Base-by-base conservation (phyloP, 208 protist species). In the Wallacemonas sp. region DNA sequence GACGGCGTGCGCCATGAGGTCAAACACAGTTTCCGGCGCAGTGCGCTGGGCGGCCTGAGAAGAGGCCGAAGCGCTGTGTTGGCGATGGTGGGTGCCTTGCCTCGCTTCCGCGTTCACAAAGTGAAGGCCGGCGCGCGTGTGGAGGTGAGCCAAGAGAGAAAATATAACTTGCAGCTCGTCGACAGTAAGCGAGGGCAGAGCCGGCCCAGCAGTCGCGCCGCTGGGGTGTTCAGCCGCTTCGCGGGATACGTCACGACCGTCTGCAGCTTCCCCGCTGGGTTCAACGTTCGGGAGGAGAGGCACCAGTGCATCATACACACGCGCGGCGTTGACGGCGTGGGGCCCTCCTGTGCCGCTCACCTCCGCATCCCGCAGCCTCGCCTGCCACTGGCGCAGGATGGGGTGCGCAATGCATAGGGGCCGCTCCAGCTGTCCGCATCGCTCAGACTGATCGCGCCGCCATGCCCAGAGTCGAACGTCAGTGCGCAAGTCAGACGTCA, bases 41-140 rank as follows among this genome's bases (percentile, higher is more conserved):
- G 5, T 22, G 45, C 26, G 22, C n/a, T n/a, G n/a, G n/a, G n/a
- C n/a, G n/a, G n/a, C n/a, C n/a, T n/a, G n/a, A n/a, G n/a, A n/a
- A n/a, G n/a, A n/a, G n/a, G n/a, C n/a, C n/a, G n/a, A n/a, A n/a
- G n/a, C n/a, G n/a, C n/a, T n/a, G n/a, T n/a, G n/a, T n/a, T n/a
- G n/a, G n/a, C n/a, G n/a, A n/a, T n/a, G n/a, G n/a, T n/a, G n/a
- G n/a, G n/a, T n/a, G n/a, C n/a, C n/a, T n/a, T n/a, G n/a, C n/a
- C n/a, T n/a, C n/a, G n/a, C n/a, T n/a, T n/a, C n/a, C n/a, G n/a
- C n/a, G n/a, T n/a, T n/a, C 29, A 37, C 24, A 6, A 57, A 19
- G 13, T 57, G 50, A 3, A 57, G 30, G 12, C 50, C 50, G 26
- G 50, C 50, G 6, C 50, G 50, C n/a, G 50, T 57, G 50, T 57